Conservation (phyloP, 164 flowering plant genomes). For the Vitis rotundifolia region DNA sequence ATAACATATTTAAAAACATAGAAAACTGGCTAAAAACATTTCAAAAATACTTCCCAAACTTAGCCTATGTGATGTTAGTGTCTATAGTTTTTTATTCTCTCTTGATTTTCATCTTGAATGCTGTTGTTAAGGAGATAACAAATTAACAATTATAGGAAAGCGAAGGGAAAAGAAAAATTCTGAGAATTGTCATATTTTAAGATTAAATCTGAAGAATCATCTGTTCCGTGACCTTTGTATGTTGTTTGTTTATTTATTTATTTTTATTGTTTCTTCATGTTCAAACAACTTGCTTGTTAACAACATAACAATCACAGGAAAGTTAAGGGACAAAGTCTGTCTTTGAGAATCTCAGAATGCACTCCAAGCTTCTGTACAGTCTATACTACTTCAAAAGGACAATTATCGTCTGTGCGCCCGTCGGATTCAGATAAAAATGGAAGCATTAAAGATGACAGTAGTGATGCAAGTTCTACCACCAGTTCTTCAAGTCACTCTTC, state of each 20-base stretch:
- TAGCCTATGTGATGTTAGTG: no score
- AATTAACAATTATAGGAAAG: no score
- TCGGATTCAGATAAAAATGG: slow-evolving; percentile 43
- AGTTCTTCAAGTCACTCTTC: slow-evolving; percentile 35
- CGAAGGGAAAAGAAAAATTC: no score
- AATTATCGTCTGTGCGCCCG: slow-evolving; percentile 59
- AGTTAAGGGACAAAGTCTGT: slow-evolving; percentile 31
- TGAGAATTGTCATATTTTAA: no score
- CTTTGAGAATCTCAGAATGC: slow-evolving; percentile 62
- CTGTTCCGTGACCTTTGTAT: not conserved
- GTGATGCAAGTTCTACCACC: slow-evolving; percentile 33
- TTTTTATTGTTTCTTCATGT: not conserved
- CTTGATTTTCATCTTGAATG: not conserved
- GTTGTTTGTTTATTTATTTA: not conserved
- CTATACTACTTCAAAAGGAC: slow-evolving; percentile 72
- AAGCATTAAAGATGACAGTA: slow-evolving; percentile 33
- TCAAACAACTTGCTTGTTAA: not conserved
- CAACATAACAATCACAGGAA: slow-evolving; percentile 32
- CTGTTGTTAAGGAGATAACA: not conserved
- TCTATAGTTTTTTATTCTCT: no score
- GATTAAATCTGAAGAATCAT: no score
- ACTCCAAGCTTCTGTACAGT: slow-evolving; percentile 72
- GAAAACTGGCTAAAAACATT: no score
- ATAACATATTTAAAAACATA: no score
- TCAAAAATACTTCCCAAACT: no score